A percentile compares a stretch with the other conserved stretches of the same genome.
Evolutionary conservation across 805 yeast species (phyloP).

Genomic region (Zygosaccharomyces bailii): DNA sequence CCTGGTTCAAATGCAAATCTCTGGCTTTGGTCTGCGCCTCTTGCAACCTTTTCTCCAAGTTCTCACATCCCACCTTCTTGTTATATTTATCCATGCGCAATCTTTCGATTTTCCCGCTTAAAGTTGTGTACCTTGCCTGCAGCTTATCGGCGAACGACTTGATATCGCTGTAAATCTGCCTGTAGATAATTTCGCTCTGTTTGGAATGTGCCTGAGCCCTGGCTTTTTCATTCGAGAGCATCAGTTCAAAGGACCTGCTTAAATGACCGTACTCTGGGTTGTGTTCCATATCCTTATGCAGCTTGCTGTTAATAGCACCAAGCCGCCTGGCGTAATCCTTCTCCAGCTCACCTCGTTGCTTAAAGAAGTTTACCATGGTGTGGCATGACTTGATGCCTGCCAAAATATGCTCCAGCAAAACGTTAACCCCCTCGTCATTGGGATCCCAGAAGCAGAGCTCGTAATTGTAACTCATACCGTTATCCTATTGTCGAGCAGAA

Average conservation of each 20-base stretch:
- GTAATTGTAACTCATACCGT: slow-evolving; percentile 28
- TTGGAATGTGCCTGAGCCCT: slow-evolving; percentile 33
- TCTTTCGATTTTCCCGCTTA: slow-evolving; percentile 32
- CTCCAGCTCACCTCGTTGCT: slow-evolving; percentile 32
- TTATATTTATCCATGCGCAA: slow-evolving; percentile 30
- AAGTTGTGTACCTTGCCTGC: slow-evolving; percentile 29
- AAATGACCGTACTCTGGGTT: slow-evolving; percentile 33
- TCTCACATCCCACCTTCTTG: slow-evolving; percentile 31
- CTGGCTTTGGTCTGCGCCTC: slow-evolving; percentile 27
- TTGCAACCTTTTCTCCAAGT: slow-evolving; percentile 26
- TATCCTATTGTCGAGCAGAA: background rate
- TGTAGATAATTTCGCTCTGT: slow-evolving; percentile 29
- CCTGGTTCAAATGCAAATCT: slow-evolving; percentile 31
- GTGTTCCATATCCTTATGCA: slow-evolving; percentile 21
- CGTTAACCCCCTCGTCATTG: slow-evolving; percentile 32
- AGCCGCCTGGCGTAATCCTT: slow-evolving; percentile 34
- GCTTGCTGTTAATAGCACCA: slow-evolving; percentile 33
- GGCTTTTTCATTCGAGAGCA: slow-evolving; percentile 25
- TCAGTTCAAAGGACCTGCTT: slow-evolving; percentile 16
- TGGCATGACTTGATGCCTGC: slow-evolving; percentile 30
- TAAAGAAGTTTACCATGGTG: slow-evolving; percentile 28
- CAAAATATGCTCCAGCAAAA: slow-evolving; percentile 29
- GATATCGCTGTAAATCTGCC: slow-evolving; percentile 26
- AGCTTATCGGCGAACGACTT: slow-evolving; percentile 27
- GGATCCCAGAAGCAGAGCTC: slow-evolving; percentile 37